Base-by-base conservation (phyloP, 129 eudicot genomes). In the Scalesia atractyloides region DNA sequence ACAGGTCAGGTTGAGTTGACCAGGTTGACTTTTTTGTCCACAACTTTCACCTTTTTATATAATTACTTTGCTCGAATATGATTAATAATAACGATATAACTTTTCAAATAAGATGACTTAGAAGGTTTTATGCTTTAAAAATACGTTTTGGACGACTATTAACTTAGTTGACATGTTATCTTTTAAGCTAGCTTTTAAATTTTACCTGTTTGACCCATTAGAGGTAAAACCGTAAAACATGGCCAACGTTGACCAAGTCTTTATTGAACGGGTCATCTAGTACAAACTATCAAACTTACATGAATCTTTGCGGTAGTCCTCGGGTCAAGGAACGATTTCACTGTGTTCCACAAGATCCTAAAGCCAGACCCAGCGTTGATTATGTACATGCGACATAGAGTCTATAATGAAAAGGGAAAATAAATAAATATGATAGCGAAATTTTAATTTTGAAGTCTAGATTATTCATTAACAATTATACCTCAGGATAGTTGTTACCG, bases 361-460 rank as follows among this genome's bases (percentile, higher is more conserved):
- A 94, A 94, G 69, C 98, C 97, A 46, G 93, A 90, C 11, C 98
- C 98, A 50, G 96, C 98, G 47, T 94, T 94, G 86, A 94, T 94
- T 44, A 94, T 90, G 91, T 86, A 94, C 98, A 90, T 90, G 76
- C 97, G 88, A 73, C 88, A 90, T 58, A 94, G 79, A 63, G 93
- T 94, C 98, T 94, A 66, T 63, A 50, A 51, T 20, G 37, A 46
- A 76, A 57, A 63, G 5, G 19, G 13, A 69, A 61, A 74, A 4
- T 41, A 70, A 51, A 78, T 41, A 63, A 78, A 78, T 44, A 53
- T 9, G 11, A 5, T 26, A 22, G 15, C 53, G 2, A 3, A 22
- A 24, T 46, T 43, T 56, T 16, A 24, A 54, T 46, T 37, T 9
- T 4, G 15, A 16, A 34, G 34, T 54, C 7, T 66, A 66, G 20